Base-by-base conservation (phyloP, 805 yeast genomes). In the Lachancea fermentati region DNA sequence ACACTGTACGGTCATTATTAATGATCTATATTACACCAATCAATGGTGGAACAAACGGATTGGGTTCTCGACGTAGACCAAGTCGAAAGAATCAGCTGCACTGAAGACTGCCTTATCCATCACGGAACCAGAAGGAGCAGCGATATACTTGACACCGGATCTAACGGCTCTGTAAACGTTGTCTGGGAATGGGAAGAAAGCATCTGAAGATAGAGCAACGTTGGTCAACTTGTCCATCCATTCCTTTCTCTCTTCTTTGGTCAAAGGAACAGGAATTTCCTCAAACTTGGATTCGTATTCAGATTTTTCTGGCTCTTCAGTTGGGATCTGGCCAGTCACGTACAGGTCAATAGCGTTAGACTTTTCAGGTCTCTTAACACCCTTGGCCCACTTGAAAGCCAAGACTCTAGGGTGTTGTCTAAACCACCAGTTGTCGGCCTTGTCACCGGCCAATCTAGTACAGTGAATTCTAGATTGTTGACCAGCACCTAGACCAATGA, bases 181-280 rank as follows among this genome's bases (percentile, higher is more conserved):
- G 68, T 93, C 99, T 51, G 97, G 93, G 93, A 93, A 93, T 69
- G 99, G 99, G 95, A 93, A 93, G 79, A 93, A 93, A 19, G 99
- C 99, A 64, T 93, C 99, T 3, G 97, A 88, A 13, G 96, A 83
- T 54, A 89, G 73, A 9, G 97, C 88, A 42, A 93, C 99, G 55
- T 85, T 80, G 44, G 71, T 77, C 65, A 88, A 75, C 70, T 88
- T 78, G 47, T 69, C 55, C 50, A 83, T 68, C 97, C 97, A 93
- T 56, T 85, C 95, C 49, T 71, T 69, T 68, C 91, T 86, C 73
- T 93, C 98, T 49, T 73, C 79, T 19, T 66, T 68, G 37, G 95
- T 81, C 54, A 93, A 73, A 39, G 96, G 96, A 53, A 68, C 73
- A 52, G 99, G 99, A 26, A 89, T 55, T 50, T 67, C 80, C 43